Conservation (phyloP, 108 stramenopile genomes). For the Aurantiochytrium sp. region DNA sequence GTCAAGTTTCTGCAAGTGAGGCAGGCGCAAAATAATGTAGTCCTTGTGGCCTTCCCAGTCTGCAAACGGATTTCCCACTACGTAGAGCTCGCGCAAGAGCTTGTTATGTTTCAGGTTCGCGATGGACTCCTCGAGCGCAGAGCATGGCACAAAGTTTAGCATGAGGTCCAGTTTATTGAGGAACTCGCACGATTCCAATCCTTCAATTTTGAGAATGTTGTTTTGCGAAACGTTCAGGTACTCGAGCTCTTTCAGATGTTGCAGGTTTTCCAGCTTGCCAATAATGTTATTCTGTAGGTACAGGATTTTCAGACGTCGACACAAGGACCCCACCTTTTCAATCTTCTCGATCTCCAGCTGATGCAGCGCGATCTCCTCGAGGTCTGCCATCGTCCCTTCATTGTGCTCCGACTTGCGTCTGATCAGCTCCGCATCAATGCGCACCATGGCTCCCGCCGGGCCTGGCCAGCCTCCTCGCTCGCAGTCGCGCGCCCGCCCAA, state of each 20-base stretch:
- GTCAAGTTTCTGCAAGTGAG: slow-evolving; percentile 62
- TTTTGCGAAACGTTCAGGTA: slow-evolving; percentile 82
- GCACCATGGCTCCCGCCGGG: slow-evolving; percentile 25
- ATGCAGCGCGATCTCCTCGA: slow-evolving; percentile 77
- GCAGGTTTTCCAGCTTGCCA: slow-evolving; percentile 58
- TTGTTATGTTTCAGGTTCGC: slow-evolving; percentile 40
- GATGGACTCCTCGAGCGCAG: slow-evolving; percentile 56
- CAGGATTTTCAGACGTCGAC: slow-evolving; percentile 70
- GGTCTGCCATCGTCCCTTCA: slow-evolving; percentile 59
- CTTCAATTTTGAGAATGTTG: slow-evolving; percentile 65
- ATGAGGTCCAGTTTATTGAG: slow-evolving; percentile 75
- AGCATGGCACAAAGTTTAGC: slow-evolving; percentile 72
- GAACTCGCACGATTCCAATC: slow-evolving; percentile 58
- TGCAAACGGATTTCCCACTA: slow-evolving; percentile 71
- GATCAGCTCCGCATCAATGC: slow-evolving; percentile 46
- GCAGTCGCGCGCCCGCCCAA: too few relatives aligned
- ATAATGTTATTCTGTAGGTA: slow-evolving; percentile 81
- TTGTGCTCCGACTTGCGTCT: slow-evolving; percentile 57
- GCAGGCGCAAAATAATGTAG: slow-evolving; percentile 60
- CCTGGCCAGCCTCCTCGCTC: too few relatives aligned
- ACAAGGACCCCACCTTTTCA: slow-evolving; percentile 60
- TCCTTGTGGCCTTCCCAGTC: slow-evolving; percentile 52
- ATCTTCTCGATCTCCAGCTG: slow-evolving; percentile 77
- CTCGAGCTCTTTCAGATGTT: slow-evolving; percentile 65
- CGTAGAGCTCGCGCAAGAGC: slow-evolving; percentile 60